phyloP scores from a whole-genome alignment of 306 rosid species.

The Lathyrus oleraceus region DNA sequence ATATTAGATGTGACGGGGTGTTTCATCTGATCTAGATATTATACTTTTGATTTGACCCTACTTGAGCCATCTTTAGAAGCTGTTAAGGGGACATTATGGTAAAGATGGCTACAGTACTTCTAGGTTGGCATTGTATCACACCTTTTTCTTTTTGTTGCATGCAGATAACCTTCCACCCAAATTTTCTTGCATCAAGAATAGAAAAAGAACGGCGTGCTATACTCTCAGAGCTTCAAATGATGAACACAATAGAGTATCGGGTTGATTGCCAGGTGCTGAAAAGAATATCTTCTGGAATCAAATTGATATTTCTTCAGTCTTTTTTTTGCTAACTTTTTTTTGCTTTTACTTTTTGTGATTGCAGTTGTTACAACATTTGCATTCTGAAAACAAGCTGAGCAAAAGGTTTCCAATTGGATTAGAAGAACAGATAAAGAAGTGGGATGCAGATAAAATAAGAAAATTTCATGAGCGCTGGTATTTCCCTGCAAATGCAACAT shows the following conservation, averaged over 20 bases:
- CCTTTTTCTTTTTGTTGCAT: conserved; percentile 44
- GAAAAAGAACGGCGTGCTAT: conserved; percentile 98
- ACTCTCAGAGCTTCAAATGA: conserved; percentile 97
- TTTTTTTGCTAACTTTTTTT: not conserved
- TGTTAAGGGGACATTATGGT: conserved; percentile 1
- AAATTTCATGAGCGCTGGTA: conserved; percentile 99
- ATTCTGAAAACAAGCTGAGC: conserved; percentile 99
- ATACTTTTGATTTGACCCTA: conserved; percentile 25
- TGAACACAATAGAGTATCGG: conserved; percentile 97
- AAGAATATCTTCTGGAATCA: conserved; percentile 25
- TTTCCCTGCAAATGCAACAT: conserved; percentile 98
- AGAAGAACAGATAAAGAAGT: conserved; percentile 96
- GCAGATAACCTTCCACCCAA: conserved; percentile 96
- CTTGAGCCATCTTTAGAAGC: conserved; percentile 9
- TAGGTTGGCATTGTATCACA: conserved; percentile 29
- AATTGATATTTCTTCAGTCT: conserved; percentile 28
- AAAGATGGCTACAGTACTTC: conserved; percentile 25
- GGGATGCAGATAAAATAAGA: conserved; percentile 97
- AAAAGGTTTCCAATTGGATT: conserved; percentile 97
- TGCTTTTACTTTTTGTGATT: conserved; percentile 37
- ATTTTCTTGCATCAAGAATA: conserved; percentile 93
- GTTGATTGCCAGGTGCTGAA: conserved; percentile 93
- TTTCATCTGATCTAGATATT: conserved; percentile 20
- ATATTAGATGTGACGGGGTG: conserved; percentile 4
- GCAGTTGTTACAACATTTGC: conserved; percentile 93